These are phyloP conservation scores for Magnolia sinica DNA, from an alignment of 164 flowering plant species.

Conservation along the genomic window DNA sequence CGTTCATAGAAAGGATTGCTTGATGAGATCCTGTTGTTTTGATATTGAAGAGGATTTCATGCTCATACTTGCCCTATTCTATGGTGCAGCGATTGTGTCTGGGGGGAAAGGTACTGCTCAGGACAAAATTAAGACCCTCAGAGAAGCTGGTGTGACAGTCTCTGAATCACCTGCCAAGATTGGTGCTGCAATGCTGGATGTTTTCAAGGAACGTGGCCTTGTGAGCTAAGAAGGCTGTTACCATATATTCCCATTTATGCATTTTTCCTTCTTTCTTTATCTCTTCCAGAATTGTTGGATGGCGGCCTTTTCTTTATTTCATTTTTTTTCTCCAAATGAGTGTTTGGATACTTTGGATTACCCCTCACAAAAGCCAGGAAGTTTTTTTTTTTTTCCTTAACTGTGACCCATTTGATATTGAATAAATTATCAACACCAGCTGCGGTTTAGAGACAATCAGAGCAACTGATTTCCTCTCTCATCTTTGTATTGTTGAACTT, in stretches of 20 bases:
- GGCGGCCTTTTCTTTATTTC: neutral
- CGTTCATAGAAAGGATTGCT: too few species aligned
- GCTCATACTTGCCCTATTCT: too few species aligned
- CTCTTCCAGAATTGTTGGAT: neutral
- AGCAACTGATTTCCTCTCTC: too few species aligned
- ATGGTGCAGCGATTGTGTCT: constrained; percentile 84
- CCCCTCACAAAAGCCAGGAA: neutral
- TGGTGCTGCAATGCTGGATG: constrained; percentile 78
- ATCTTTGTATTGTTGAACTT: too few species aligned
- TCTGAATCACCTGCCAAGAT: constrained; percentile 97
- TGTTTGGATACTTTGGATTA: neutral
- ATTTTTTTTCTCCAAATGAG: neutral
- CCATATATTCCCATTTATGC: neutral
- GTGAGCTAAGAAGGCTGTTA: constrained; percentile 24
- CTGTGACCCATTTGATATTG: too few species aligned
- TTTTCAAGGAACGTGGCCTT: constrained; percentile 82
- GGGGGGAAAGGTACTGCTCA: constrained; percentile 99
- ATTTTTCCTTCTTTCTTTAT: too few species aligned
- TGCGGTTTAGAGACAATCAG: too few species aligned
- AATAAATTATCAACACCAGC: too few species aligned
- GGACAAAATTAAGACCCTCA: constrained; percentile 86
- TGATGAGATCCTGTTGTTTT: too few species aligned
- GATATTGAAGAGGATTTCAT: too few species aligned
- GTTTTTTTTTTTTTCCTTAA: too few species aligned
- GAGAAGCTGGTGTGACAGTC: constrained; percentile 92